Evolutionary conservation across 1,284 basidiomycete genomes (phyloP).

Genomic region (Microbotryomycetes sp.): DNA sequence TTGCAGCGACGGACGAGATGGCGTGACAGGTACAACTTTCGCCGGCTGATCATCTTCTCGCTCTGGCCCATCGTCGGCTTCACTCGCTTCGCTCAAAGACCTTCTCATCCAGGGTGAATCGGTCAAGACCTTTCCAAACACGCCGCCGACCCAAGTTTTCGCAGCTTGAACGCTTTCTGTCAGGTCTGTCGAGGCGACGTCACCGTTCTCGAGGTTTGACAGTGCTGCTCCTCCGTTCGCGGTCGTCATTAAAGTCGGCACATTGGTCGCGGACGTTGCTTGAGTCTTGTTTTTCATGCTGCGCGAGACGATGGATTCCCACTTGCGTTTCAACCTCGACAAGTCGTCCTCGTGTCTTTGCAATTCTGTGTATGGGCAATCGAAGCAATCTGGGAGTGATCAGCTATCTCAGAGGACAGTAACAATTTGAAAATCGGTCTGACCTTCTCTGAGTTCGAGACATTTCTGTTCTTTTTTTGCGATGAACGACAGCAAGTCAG

Average conservation of each 20-base stretch:
- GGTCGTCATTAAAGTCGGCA: too few species aligned
- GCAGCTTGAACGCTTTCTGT: constrained; percentile 26
- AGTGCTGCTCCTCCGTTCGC: not conserved
- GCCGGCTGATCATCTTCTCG: constrained; percentile 1
- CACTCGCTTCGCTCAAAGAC: not conserved
- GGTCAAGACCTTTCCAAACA: constrained; percentile 21
- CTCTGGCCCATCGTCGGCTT: not conserved
- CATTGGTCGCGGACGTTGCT: not conserved
- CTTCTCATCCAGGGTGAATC: constrained; percentile 11
- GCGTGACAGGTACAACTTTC: not conserved
- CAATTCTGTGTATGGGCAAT: constrained; percentile 26
- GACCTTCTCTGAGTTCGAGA: constrained; percentile 39
- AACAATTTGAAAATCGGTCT: not conserved
- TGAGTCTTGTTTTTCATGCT: not conserved
- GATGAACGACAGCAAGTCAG: constrained; percentile 37
- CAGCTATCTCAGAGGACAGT: not conserved
- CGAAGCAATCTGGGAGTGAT: too few species aligned
- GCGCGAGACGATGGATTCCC: constrained; percentile 32
- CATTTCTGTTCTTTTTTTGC: constrained; percentile 41
- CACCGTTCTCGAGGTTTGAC: not conserved
- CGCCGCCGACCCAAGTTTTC: constrained; percentile 22
- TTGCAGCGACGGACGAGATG: not conserved
- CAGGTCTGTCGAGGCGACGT: not conserved
- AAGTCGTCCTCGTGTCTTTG: constrained; percentile 34
- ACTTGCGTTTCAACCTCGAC: constrained; percentile 29